A percentile compares a stretch with the other conserved stretches of the same genome.
These are phyloP conservation scores for Cyamopsis tetragonoloba DNA, from an alignment of 306 rosid genomes.

Conservation along the genomic window DNA sequence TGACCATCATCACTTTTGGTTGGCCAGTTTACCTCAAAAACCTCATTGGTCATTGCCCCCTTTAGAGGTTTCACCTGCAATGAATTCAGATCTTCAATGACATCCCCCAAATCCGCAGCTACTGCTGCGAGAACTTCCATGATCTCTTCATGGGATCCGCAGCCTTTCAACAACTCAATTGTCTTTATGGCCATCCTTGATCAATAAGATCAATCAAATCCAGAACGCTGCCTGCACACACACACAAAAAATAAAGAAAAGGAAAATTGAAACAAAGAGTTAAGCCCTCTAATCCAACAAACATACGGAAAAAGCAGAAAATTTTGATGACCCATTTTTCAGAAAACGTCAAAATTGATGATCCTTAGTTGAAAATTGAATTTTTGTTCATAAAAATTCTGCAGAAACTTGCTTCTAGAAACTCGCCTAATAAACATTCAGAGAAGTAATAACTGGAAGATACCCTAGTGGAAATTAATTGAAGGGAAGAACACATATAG, in stretches of 20 bases:
- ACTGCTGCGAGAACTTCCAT: conserved; percentile 51
- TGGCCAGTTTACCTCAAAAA: conserved; percentile 61
- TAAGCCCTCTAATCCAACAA: background rate
- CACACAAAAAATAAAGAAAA: no score
- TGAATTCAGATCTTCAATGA: conserved; percentile 47
- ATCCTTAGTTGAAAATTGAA: background rate
- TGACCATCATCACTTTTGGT: conserved; percentile 26
- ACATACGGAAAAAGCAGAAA: background rate
- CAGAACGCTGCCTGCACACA: background rate
- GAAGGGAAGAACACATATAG: background rate
- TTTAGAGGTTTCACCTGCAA: conserved; percentile 49
- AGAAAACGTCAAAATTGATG: background rate
- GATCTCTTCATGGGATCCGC: conserved; percentile 44
- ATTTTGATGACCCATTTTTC: background rate
- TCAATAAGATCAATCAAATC: background rate
- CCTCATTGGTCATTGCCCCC: conserved; percentile 86
- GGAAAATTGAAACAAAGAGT: conserved; percentile 11
- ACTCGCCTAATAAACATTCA: background rate
- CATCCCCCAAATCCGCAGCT: conserved; percentile 71
- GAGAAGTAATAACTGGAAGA: conserved; percentile 1
- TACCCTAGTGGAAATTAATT: no score
- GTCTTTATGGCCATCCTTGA: conserved; percentile 47
- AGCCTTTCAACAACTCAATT: conserved; percentile 42
- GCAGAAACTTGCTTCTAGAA: background rate
- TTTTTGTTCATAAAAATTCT: background rate